A percentile compares a stretch with the other conserved stretches of the same genome.
Conservation (phyloP, 192 early-diverging fungal genomes). For the Coemansia sp. region DNA sequence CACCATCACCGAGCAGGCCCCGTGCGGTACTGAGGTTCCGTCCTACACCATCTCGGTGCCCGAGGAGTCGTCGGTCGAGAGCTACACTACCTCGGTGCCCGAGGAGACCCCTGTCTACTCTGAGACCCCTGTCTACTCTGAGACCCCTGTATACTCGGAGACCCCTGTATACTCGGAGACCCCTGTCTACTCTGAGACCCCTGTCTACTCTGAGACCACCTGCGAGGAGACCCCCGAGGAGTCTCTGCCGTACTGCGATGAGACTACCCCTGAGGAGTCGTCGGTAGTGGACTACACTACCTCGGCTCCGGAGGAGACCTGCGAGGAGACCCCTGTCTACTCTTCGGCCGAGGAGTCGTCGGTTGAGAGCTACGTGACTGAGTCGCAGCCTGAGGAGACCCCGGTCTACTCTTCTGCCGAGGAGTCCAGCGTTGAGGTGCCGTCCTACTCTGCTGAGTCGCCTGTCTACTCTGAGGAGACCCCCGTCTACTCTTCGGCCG, state of each 20-base stretch:
- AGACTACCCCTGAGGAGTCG: conserved; percentile 7
- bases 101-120: too few relatives aligned
- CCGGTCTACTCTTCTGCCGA: neutral
- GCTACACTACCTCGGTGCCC: neutral
- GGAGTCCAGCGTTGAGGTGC: too few relatives aligned
- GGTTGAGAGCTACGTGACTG: conserved; percentile 22
- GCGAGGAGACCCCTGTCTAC: conserved; percentile 12
- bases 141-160: too few relatives aligned
- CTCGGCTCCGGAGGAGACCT: conserved; percentile 5
- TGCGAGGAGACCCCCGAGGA: conserved; percentile 1
- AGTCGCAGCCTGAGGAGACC: neutral
- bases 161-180: too few relatives aligned
- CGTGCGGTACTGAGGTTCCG: neutral
- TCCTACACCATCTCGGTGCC: neutral
- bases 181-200: too few relatives aligned
- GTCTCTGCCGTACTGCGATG: neutral
- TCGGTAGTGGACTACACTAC: neutral
- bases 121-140: too few relatives aligned
- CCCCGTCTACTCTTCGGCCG: too few relatives aligned
- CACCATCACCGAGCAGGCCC: conserved; percentile 3
- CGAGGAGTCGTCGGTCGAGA: neutral
- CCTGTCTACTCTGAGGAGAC: too few relatives aligned
- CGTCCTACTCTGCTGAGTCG: too few relatives aligned
- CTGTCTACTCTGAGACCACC: too few relatives aligned
- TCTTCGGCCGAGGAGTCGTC: neutral